A percentile compares a stretch with the other conserved stretches of the same genome.
These are phyloP conservation scores for Teunomyces pallodes DNA, from an alignment of 805 yeast species.

Conservation along the genomic window DNA sequence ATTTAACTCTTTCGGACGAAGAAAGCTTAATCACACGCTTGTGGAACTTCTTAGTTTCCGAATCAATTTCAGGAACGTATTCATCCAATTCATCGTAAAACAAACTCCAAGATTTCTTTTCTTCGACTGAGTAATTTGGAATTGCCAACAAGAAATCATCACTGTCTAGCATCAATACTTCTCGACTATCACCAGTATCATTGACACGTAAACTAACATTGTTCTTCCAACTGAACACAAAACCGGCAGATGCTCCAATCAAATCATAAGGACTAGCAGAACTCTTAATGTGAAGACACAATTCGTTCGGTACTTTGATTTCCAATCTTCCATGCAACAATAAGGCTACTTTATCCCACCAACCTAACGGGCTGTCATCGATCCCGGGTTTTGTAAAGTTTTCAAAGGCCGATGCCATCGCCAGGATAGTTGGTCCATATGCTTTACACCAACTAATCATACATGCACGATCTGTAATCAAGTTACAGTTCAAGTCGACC, in stretches of 20 bases:
- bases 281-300: constrained; percentile 64
- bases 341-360: constrained; percentile 55
- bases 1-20: constrained; percentile 60
- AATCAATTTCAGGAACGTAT: constrained; percentile 15
- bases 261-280: constrained; percentile 57
- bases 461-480: constrained; percentile 47
- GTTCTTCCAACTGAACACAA: constrained; percentile 63
- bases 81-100: constrained; percentile 25
- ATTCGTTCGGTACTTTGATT: constrained; percentile 48
- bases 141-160: constrained; percentile 55
- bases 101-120: constrained; percentile 37
- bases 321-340: constrained; percentile 52
- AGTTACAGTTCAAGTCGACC: constrained; percentile 46
- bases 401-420: constrained; percentile 43
- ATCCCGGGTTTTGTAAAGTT: constrained; percentile 45
- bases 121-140: constrained; percentile 45
- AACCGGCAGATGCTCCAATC: constrained; percentile 58
- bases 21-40: constrained; percentile 54
- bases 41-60: constrained; percentile 30
- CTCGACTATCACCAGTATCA: constrained; percentile 46
- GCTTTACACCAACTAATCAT: constrained; percentile 64
- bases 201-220: constrained; percentile 51
- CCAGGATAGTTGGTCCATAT: constrained; percentile 56
- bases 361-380: constrained; percentile 45
- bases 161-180: constrained; percentile 53